These are phyloP conservation scores for Kodamaea sagamina DNA, from an alignment of 805 yeast genomes.

Conservation along the genomic window DNA sequence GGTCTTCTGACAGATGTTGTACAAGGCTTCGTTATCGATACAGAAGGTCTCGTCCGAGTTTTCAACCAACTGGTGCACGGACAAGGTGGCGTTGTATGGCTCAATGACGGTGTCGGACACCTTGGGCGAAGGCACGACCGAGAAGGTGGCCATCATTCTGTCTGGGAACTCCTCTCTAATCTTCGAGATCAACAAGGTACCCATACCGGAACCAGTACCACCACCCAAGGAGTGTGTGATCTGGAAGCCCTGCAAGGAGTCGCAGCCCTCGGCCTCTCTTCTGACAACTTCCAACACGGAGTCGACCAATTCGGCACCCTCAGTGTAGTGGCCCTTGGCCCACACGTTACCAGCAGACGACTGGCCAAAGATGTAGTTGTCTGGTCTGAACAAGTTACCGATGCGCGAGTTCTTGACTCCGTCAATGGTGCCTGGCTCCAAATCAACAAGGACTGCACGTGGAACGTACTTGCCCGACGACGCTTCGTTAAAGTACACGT, in stretches of 20 bases:
- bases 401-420: conserved; percentile 76
- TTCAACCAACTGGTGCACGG: conserved; percentile 89
- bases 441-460: conserved; percentile 87
- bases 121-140: conserved; percentile 90
- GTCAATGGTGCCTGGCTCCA: conserved; percentile 94
- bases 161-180: conserved; percentile 93
- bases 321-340: conserved; percentile 97
- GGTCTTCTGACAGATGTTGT: conserved; percentile 85
- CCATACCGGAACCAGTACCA: conserved; percentile 98
- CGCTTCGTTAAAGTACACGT: conserved; percentile 88
- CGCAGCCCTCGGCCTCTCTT: conserved; percentile 92
- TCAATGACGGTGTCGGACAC: conserved; percentile 92
- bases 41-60: conserved; percentile 92
- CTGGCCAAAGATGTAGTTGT: conserved; percentile 85
- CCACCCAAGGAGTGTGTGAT: conserved; percentile 62
- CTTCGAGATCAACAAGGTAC: conserved; percentile 80
- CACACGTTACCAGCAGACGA: conserved; percentile 94
- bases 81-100: conserved; percentile 90
- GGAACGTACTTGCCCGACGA: conserved; percentile 88
- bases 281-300: conserved; percentile 86
- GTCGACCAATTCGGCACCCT: conserved; percentile 93
- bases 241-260: conserved; percentile 93
- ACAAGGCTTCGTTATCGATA: conserved; percentile 91
- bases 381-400: conserved; percentile 89
- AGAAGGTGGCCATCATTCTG: conserved; percentile 94